These are phyloP conservation scores for Rostrohypoxylon terebratum DNA, from an alignment of 495 filamentous ascomycete genomes.

Conservation along the genomic window DNA sequence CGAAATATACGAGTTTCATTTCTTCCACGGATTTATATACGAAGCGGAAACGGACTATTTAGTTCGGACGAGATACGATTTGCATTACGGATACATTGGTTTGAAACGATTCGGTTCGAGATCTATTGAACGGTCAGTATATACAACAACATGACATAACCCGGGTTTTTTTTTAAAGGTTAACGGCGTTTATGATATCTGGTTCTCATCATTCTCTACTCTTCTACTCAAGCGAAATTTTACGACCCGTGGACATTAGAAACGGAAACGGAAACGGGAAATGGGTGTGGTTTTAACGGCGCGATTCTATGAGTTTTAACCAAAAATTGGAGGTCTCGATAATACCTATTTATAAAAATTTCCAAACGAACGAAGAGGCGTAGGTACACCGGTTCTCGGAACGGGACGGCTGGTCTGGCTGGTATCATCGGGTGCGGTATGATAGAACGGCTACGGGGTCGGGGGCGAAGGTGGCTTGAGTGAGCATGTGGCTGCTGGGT, in stretches of 20 bases:
- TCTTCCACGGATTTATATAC: slow-evolving; percentile 1
- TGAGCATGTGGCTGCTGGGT: not conserved
- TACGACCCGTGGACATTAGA: slow-evolving; percentile 1
- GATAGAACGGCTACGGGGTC: not conserved
- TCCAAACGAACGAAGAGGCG: slow-evolving; percentile 2
- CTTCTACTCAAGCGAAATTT: slow-evolving; percentile 2
- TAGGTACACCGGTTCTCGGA: slow-evolving; percentile 8
- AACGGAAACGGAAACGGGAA: slow-evolving; percentile 5
- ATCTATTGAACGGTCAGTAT: slow-evolving; percentile 13
- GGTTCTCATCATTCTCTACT: not conserved
- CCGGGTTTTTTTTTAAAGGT: slow-evolving; percentile 11
- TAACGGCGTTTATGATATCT: slow-evolving; percentile 9
- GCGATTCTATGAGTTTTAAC: not conserved
- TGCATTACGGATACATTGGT: slow-evolving; percentile 24
- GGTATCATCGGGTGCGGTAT: not conserved
- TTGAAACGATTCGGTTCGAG: slow-evolving; percentile 26
- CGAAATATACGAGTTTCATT: slow-evolving; percentile 2
- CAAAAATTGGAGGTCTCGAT: not conserved
- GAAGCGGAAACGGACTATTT: slow-evolving; percentile 29
- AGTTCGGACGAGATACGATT: slow-evolving; percentile 30
- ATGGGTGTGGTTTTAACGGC: not conserved
- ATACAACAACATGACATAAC: slow-evolving; percentile 15
- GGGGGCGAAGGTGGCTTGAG: not conserved
- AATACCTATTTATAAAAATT: not conserved
- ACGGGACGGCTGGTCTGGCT: not conserved